Conservation (phyloP, 768 basidiomycete species). For the Leccinum subgranulosum region DNA sequence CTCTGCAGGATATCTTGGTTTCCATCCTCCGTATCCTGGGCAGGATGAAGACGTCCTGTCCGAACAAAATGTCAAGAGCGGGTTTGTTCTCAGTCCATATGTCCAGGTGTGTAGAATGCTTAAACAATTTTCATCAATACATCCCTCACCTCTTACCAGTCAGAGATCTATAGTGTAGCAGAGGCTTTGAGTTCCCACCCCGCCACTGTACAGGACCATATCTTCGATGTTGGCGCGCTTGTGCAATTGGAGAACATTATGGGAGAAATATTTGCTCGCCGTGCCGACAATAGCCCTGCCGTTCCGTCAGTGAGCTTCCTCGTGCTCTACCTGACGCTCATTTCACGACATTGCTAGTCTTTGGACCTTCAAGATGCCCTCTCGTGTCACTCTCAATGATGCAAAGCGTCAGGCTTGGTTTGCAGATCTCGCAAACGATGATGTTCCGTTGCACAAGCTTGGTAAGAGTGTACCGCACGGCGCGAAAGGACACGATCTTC, state of each 20-base stretch:
- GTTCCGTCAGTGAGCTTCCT: conserved; percentile 54
- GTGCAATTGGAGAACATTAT: conserved; percentile 69
- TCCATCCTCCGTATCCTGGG: conserved; percentile 68
- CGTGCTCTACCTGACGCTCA: neutral
- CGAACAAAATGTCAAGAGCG: conserved; percentile 60
- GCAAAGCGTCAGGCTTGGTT: conserved; percentile 81
- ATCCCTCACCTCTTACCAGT: conserved; percentile 12
- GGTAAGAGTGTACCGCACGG: conserved; percentile 86
- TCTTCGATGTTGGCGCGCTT: conserved; percentile 52
- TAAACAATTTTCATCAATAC: neutral
- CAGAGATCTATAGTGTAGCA: conserved; percentile 18
- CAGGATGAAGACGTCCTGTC: conserved; percentile 77
- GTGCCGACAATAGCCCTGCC: conserved; percentile 50
- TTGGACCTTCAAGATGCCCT: conserved; percentile 74
- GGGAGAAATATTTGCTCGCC: conserved; percentile 68
- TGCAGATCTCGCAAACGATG: conserved; percentile 74
- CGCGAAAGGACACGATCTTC: conserved; percentile 78
- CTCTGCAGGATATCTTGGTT: conserved; percentile 65
- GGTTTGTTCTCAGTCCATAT: conserved; percentile 50
- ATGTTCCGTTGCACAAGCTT: conserved; percentile 76
- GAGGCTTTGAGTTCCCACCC: conserved; percentile 14
- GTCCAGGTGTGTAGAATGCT: conserved; percentile 51
- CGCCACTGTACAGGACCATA: conserved; percentile 36
- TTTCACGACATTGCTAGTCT: conserved; percentile 29
- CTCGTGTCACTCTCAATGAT: conserved; percentile 79